phyloP scores from a whole-genome alignment of 2,329 filamentous ascomycete species.

The Fusarium pseudoanthophilum region DNA sequence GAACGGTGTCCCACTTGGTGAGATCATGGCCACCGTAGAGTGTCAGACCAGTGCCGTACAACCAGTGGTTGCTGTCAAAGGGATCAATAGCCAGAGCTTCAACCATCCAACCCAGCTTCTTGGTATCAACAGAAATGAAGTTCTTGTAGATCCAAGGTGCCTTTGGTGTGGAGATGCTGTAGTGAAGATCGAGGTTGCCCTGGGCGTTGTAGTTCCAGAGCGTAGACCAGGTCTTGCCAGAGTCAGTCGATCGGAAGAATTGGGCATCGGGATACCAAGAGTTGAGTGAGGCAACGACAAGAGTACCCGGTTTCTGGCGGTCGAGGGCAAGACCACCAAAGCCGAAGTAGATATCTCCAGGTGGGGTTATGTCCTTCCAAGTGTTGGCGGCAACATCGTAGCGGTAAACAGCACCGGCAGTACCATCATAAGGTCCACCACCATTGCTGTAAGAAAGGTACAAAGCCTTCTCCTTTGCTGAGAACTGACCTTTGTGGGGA shows the following conservation, averaged over 20 bases:
- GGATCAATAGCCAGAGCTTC: conserved; percentile 68
- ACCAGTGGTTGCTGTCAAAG: conserved; percentile 67
- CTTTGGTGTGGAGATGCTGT: conserved; percentile 57
- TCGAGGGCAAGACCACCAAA: conserved; percentile 68
- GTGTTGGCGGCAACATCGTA: conserved; percentile 60
- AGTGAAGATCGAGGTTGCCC: conserved; percentile 58
- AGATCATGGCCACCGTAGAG: conserved; percentile 65
- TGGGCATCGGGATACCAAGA: conserved; percentile 69
- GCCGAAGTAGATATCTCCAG: conserved; percentile 61
- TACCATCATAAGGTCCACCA: conserved; percentile 67
- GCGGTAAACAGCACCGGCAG: conserved; percentile 62
- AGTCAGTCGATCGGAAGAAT: conserved; percentile 65
- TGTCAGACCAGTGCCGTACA: conserved; percentile 69
- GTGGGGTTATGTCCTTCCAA: conserved; percentile 68
- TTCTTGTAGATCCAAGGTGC: conserved; percentile 65
- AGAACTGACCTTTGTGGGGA: conserved; percentile 64
- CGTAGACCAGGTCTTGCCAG: conserved; percentile 63
- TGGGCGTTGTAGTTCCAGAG: conserved; percentile 64
- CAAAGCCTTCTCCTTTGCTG: conserved; percentile 61
- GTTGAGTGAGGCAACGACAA: conserved; percentile 67
- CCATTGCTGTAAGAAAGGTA: conserved; percentile 67
- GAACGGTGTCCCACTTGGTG: conserved; percentile 63
- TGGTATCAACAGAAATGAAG: conserved; percentile 59
- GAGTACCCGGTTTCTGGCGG: conserved; percentile 62
- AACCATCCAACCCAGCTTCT: conserved; percentile 70